Percentiles rank a stretch among this genome's conserved stretches.
These are phyloP conservation scores for Cyberlindnera euphorbiiphila DNA, from an alignment of 805 yeast species.

Conservation along the genomic window DNA sequence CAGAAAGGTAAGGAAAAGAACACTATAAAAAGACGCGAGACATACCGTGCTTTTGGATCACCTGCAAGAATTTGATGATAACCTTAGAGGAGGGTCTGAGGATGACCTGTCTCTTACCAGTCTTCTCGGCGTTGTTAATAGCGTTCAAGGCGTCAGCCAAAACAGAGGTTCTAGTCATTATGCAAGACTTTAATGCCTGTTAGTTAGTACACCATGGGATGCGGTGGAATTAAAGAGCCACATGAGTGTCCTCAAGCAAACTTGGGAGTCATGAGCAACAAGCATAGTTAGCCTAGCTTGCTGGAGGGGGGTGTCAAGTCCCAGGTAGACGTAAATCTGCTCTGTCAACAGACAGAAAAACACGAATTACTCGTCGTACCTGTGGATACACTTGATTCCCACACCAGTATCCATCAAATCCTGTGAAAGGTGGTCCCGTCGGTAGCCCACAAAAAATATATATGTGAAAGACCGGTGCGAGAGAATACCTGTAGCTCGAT, in stretches of 20 bases:
- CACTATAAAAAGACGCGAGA: conserved; percentile 27
- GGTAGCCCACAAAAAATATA: too few relatives aligned
- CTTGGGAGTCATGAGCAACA: conserved; percentile 42
- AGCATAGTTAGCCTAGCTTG: conserved; percentile 8
- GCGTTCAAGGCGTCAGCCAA: conserved; percentile 97
- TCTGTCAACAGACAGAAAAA: conserved; percentile 22
- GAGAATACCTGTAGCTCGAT: conserved; percentile 20
- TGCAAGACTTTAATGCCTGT: conserved; percentile 13
- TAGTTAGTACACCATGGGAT: conserved; percentile 14
- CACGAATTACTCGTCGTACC: conserved; percentile 13
- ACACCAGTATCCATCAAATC: too few relatives aligned
- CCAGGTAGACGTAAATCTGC: conserved; percentile 17
- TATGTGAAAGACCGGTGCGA: conserved; percentile 13
- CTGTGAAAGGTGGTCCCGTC: conserved; percentile 8
- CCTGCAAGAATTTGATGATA: conserved; percentile 91
- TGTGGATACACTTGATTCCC: conserved; percentile 30
- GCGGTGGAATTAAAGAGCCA: conserved; percentile 29
- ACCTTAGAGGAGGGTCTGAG: conserved; percentile 98
- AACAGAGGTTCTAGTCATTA: conserved; percentile 96
- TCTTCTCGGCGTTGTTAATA: conserved; percentile 97
- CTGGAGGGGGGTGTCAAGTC: conserved; percentile 30
- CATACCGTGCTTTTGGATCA: conserved; percentile 97
- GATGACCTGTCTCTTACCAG: conserved; percentile 98
- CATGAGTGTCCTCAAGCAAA: conserved; percentile 42
- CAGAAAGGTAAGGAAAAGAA: conserved; percentile 1